These are phyloP conservation scores for Penicillium sp. DNA, from an alignment of 2,329 filamentous ascomycete genomes.

Conservation along the genomic window DNA sequence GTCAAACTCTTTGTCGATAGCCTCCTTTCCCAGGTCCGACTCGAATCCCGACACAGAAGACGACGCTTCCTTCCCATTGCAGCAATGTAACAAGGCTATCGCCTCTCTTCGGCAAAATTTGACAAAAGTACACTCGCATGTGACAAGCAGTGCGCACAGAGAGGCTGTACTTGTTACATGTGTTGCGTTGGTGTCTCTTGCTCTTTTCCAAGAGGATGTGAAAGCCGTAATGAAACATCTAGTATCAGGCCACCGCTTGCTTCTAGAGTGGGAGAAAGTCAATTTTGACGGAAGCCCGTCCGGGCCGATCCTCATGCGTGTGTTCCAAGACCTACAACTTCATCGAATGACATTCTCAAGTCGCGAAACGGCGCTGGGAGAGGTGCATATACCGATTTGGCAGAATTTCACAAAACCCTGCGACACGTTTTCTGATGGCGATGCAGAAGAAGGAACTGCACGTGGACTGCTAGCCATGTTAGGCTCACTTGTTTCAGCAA, in stretches of 20 bases:
- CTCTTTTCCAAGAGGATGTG: constrained; percentile 1
- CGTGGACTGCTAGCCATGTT: not conserved
- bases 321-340: not conserved
- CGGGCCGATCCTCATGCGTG: not conserved
- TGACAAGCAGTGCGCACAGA: constrained; percentile 1
- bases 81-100: constrained; percentile 1
- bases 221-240: not conserved
- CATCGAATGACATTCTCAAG: constrained; percentile 1
- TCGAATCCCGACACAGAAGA: too few relatives aligned
- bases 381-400: not conserved
- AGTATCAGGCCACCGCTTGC: not conserved
- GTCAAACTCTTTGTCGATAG: not conserved
- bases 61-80: not conserved
- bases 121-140: not conserved
- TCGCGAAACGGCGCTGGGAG: not conserved
- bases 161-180: constrained; percentile 1
- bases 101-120: not conserved
- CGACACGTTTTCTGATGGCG: not conserved
- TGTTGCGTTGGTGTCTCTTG: not conserved
- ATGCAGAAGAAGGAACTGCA: not conserved
- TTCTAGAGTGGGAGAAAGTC: constrained; percentile 1
- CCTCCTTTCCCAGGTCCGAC: not conserved
- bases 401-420: not conserved
- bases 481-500: not conserved
- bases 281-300: not conserved